phyloP scores from a whole-genome alignment of 2,329 filamentous ascomycete species.

The Calonectria leucothoes region DNA sequence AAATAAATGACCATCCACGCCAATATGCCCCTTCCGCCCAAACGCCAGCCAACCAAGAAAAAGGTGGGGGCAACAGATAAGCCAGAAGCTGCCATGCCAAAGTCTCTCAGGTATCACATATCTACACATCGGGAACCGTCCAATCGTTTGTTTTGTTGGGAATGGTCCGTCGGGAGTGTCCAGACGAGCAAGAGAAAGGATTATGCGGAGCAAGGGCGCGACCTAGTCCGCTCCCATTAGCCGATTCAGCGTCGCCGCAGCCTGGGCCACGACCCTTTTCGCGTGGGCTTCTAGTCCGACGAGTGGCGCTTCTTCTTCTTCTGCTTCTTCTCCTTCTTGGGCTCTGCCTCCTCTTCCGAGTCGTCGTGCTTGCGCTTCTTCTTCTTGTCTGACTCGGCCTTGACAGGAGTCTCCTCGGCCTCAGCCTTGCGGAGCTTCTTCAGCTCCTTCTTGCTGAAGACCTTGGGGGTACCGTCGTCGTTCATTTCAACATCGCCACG shows the following conservation, averaged over 20 bases:
- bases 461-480: conserved; percentile 72
- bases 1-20: conserved; percentile 47
- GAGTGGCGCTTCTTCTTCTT: conserved; percentile 62
- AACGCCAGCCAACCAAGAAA: conserved; percentile 50
- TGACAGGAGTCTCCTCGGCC: conserved; percentile 59
- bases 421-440: conserved; percentile 77
- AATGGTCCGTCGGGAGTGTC: conserved; percentile 39
- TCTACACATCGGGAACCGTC: conserved; percentile 44
- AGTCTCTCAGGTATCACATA: conserved; percentile 51
- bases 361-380: conserved; percentile 82
- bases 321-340: conserved; percentile 71
- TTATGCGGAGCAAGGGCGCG: conserved; percentile 27
- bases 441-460: conserved; percentile 80
- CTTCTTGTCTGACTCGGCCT: conserved; percentile 55
- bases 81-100: conserved; percentile 43
- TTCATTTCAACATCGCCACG: conserved; percentile 78
- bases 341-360: conserved; percentile 70
- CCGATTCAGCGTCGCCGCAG: conserved; percentile 36
- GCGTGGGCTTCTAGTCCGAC: conserved; percentile 40
- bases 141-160: conserved; percentile 35
- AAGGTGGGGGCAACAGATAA: conserved; percentile 40
- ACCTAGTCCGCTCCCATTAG: conserved; percentile 24
- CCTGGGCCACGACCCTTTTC: conserved; percentile 29
- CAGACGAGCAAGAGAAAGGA: conserved; percentile 43
- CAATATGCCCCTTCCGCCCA: conserved; percentile 46